Evolutionary conservation across 306 rosid species (phyloP), one percentile per base, ranked within the genome.

Genomic region (Senna tora): DNA sequence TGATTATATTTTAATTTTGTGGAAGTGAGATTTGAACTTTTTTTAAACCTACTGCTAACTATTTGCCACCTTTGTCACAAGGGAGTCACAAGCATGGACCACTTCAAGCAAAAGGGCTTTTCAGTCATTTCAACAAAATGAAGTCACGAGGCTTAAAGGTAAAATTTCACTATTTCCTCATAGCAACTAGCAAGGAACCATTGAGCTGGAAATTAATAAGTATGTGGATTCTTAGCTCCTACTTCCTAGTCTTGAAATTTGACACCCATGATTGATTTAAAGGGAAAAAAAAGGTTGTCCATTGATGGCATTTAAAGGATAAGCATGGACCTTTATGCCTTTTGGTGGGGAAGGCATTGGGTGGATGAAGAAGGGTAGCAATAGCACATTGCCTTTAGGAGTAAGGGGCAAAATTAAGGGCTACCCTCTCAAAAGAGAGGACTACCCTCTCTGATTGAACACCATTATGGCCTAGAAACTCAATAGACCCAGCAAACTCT

Each of bases 281-380:
- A 41, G 55, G 63, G 16, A 41, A 2, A 53, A 2, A 53, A 69
- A 64, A 41, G 6, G 51, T 69, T 54, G 28, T 25, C 25, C 33
- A 30, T 30, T 55, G 58, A 43, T 57, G 30, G 9, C 16, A 46
- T 71, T 58, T n/a, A 12, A 57, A 7, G 67, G 67, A 57, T 71
- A 58, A 7, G 41, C 30, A 57, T 10, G 21, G 11, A 57, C 32
- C 66, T 4, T 30, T 47, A 15, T 66, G 71, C 58, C 17, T 51
- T 50, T 30, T 6, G 55, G 65, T 53, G 46, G 73, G 33, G 4
- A 20, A 64, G 19, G 53, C 36, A 42, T 7, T 50, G 15, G 15
- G 38, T 20, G 36, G 50, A 68, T 19, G 15, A 51, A 52, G 15
- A 68, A 17, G 10, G 19, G 34, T 28, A 55, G 17, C 34, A 5